Conservation (phyloP, 805 yeast genomes). For the Starmerella cellae region DNA sequence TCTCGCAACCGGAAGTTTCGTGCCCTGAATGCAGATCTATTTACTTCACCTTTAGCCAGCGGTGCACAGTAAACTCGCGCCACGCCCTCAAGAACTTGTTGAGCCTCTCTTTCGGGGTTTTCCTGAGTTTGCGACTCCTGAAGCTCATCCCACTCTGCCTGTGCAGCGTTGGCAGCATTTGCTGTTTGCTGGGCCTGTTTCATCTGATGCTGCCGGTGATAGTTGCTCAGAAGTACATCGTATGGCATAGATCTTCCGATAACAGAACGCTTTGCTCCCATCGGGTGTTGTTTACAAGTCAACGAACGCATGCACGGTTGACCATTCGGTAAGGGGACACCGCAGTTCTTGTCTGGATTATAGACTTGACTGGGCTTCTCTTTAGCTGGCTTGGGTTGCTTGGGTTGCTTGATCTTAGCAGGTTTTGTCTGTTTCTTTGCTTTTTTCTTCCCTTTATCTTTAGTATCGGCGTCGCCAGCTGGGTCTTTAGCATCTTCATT, state of each 20-base stretch:
- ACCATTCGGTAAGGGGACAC: slow-evolving; percentile 88
- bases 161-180: slow-evolving; percentile 14
- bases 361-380: slow-evolving; percentile 44
- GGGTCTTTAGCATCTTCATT: too few species aligned
- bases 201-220: slow-evolving; percentile 86
- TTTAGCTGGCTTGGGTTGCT: slow-evolving; percentile 30
- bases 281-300: slow-evolving; percentile 94
- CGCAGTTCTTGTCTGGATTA: slow-evolving; percentile 54
- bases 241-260: slow-evolving; percentile 87
- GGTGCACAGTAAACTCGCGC: slow-evolving; percentile 43
- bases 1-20: slow-evolving; percentile 80
- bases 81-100: slow-evolving; percentile 80
- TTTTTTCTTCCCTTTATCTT: slow-evolving; percentile 1
- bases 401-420: slow-evolving; percentile 8
- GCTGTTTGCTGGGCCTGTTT: slow-evolving; percentile 30
- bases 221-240: slow-evolving; percentile 73
- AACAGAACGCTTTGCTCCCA: slow-evolving; percentile 96
- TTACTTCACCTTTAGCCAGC: slow-evolving; percentile 55
- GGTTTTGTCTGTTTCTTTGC: slow-evolving; percentile 8
- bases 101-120: slow-evolving; percentile 50
- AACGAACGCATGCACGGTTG: slow-evolving; percentile 90
- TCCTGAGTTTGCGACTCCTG: slow-evolving; percentile 18
- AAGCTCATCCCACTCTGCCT: slow-evolving; percentile 13
- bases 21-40: slow-evolving; percentile 59
- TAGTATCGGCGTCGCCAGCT: background rate